Percentiles rank a stretch among this genome's conserved stretches.
Conservation (phyloP, 2,329 filamentous ascomycete species). For the Diaporthe amygdali region DNA sequence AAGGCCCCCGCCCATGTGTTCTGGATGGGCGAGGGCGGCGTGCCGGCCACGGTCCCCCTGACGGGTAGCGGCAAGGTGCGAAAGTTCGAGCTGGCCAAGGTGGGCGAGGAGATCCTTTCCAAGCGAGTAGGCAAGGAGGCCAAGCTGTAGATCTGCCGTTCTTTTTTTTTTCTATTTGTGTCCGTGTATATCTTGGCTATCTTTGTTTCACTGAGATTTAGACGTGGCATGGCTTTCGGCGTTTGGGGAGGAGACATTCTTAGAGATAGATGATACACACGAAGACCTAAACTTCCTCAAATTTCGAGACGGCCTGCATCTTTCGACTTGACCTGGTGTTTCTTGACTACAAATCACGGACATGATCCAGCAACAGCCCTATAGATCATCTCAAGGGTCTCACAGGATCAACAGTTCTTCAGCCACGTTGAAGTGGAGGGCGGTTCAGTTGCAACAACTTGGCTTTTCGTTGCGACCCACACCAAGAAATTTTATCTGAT, state of each 20-base stretch:
- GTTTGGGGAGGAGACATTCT: not conserved
- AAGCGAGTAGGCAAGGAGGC: constrained; percentile 49
- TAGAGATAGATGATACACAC: not conserved
- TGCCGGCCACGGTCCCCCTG: constrained; percentile 62
- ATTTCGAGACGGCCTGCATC: not conserved
- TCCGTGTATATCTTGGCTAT: not conserved
- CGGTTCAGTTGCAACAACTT: not conserved
- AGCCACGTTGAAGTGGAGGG: not conserved
- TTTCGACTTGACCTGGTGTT: not conserved
- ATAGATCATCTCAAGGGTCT: not conserved
- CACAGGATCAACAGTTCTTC: not conserved
- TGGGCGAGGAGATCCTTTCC: constrained; percentile 59
- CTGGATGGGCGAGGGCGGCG: constrained; percentile 70
- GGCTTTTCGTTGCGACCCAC: not conserved
- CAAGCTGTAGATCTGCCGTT: constrained; percentile 43
- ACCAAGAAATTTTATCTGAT: constrained; percentile 22
- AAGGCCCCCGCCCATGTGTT: constrained; percentile 78
- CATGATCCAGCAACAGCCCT: not conserved
- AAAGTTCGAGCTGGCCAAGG: constrained; percentile 67
- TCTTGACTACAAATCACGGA: not conserved
- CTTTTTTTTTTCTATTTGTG: not conserved
- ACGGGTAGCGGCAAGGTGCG: constrained; percentile 77
- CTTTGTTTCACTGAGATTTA: not conserved
- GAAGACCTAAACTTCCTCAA: not conserved
- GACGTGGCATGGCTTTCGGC: not conserved